Conservation (phyloP, 441 rosid genomes). For the Erodium texanum region DNA sequence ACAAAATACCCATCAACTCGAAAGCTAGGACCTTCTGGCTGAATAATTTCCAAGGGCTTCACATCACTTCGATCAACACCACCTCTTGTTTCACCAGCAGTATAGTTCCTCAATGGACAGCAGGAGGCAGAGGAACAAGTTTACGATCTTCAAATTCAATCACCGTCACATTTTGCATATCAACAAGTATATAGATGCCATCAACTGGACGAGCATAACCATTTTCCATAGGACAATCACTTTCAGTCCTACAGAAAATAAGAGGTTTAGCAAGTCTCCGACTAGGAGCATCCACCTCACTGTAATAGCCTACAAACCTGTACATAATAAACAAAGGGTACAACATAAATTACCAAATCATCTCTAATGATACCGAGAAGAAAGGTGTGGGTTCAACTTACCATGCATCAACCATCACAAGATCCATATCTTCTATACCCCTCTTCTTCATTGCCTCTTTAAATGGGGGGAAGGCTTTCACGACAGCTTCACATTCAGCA, state of each 20-base stretch:
- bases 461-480: conserved; percentile 71
- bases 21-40: conserved; percentile 89
- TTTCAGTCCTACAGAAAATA: conserved; percentile 77
- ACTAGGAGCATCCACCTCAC: conserved; percentile 70
- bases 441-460: conserved; percentile 80
- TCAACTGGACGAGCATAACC: conserved; percentile 92
- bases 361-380: neutral
- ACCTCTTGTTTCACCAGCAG: conserved; percentile 74
- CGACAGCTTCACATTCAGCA: conserved; percentile 83
- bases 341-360: too few species aligned
- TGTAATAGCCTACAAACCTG: conserved; percentile 74
- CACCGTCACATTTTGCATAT: conserved; percentile 80
- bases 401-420: conserved; percentile 85
- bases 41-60: conserved; percentile 65
- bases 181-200: conserved; percentile 69
- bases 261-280: conserved; percentile 81
- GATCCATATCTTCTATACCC: conserved; percentile 84
- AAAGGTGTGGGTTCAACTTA: conserved; percentile 22
- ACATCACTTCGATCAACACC: conserved; percentile 89
- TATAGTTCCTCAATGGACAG: conserved; percentile 81
- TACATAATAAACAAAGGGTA: conserved; percentile 17
- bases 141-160: conserved; percentile 78
- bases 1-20: conserved; percentile 71
- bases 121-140: conserved; percentile 75
- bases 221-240: conserved; percentile 89